Percentiles rank a stretch among this genome's conserved stretches.
phyloP scores from a whole-genome alignment of 176 grass and related monocot genomes.

The Musa acuminata region DNA sequence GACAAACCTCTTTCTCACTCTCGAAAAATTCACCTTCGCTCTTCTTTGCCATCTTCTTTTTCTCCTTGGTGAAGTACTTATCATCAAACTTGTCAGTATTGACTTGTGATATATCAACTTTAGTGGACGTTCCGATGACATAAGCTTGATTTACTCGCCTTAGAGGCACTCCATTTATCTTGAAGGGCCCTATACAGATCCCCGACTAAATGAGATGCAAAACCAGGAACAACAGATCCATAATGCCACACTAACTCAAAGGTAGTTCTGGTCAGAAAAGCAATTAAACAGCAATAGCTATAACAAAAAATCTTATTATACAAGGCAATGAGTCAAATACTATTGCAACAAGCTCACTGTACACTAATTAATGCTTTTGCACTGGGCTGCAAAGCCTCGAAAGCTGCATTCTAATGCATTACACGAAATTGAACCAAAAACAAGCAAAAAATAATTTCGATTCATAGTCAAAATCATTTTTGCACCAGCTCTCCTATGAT shows the following conservation, averaged over 20 bases:
- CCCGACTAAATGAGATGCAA: background rate
- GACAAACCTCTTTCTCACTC: constrained; percentile 55
- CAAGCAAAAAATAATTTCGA: no score
- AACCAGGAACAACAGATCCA: background rate
- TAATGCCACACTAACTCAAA: background rate
- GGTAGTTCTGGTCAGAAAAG: no score
- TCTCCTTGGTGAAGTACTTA: constrained; percentile 77
- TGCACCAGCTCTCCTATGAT: no score
- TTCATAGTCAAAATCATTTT: no score
- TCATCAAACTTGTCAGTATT: constrained; percentile 62
- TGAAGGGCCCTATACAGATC: constrained; percentile 62
- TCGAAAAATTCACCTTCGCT: constrained; percentile 84
- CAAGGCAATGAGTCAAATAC: no score
- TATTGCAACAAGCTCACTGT: no score
- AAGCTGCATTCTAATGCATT: no score
- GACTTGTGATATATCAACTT: constrained; percentile 69
- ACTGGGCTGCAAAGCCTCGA: no score
- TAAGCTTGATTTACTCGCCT: constrained; percentile 75
- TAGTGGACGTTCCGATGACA: constrained; percentile 73
- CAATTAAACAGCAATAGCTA: no score
- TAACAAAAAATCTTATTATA: no score
- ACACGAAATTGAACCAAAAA: no score
- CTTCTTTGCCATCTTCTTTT: constrained; percentile 68
- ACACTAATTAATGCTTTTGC: no score
- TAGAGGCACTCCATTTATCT: constrained; percentile 87